Percentiles rank a stretch among this genome's conserved stretches.
phyloP scores from a whole-genome alignment of 768 basidiomycete species.

The Boletus rufocinnamomeus region DNA sequence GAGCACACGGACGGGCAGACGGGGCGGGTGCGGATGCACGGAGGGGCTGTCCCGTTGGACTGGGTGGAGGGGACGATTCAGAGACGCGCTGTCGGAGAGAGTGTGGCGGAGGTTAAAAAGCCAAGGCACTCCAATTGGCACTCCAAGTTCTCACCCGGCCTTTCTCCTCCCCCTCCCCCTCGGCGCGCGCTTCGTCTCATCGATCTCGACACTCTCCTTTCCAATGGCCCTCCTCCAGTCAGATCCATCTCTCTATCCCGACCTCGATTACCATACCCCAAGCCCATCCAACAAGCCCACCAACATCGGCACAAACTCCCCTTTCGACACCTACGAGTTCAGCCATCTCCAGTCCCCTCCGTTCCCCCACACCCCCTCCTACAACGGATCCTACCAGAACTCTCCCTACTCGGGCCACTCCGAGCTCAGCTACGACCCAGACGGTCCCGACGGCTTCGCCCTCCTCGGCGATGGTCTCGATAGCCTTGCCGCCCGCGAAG shows the following conservation, averaged over 20 bases:
- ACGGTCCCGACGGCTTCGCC: constrained; percentile 48
- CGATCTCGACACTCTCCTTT: constrained; percentile 1
- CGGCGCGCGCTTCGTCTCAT: constrained; percentile 24
- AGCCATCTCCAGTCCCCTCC: constrained; percentile 38
- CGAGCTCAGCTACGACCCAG: constrained; percentile 58
- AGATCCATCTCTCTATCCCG: constrained; percentile 22
- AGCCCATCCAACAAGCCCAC: constrained; percentile 34
- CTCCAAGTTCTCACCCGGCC: constrained; percentile 32
- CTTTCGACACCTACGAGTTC: constrained; percentile 46
- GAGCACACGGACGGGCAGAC: not conserved
- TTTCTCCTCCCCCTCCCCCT: constrained; percentile 6
- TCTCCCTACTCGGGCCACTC: constrained; percentile 70
- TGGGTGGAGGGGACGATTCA: not conserved
- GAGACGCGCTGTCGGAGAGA: not conserved
- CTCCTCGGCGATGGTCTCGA: constrained; percentile 52
- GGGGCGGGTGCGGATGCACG: no score
- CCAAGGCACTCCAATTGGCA: constrained; percentile 25
- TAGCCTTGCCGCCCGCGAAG: constrained; percentile 39
- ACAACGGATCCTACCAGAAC: constrained; percentile 68
- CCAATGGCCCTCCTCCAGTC: constrained; percentile 34
- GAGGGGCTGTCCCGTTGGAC: not conserved
- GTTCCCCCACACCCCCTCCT: constrained; percentile 56
- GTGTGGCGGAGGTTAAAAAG: constrained; percentile 36
- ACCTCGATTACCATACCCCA: constrained; percentile 28
- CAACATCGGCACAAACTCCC: constrained; percentile 24